Evolutionary conservation across 2,329 filamentous ascomycete genomes (phyloP), one percentile per base, ranked within the genome.

Genomic region (Beauveria caledonica): DNA sequence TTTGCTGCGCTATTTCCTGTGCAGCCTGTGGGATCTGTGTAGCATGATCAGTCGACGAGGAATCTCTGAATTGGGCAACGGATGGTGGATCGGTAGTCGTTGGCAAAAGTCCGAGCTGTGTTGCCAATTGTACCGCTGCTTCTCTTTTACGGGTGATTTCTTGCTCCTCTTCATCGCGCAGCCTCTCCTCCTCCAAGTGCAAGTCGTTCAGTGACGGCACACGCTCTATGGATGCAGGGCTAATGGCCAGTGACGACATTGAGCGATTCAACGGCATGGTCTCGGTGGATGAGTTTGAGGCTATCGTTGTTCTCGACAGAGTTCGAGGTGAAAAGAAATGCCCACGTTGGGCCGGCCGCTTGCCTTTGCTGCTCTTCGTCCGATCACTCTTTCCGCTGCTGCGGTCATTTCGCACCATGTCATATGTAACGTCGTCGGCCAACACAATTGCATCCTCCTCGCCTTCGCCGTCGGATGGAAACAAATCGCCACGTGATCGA

Each of bases 381-480:
- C 82, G 88, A 50, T 81, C 84, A n/a, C 69, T 70, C 54, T 63
- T 69, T 33, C 70, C 71, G 67, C 88, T 92, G 65, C 86, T 87
- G 50, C 83, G 81, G 68, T 91, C 91, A 65, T 88, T 85, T 57
- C 88, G 84, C 62, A 92, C 87, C 63, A 97, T 79, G 3, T 86
- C 85, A 71, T 96, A 86, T 3, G 92, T 90, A 67, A 97, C 95
- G 69, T 97, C 92, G 69, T 97, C 93, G 67, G 93, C 90, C 19
- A 97, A 76, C 13, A 92, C 90, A n/a, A 96, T 85, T 1, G 93
- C 93, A 73, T 97, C 93, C 71, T 96, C 92, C 64, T 95, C 91
- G 58, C 92, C 91, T 68, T 87, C 85, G 51, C 82, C 84, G 63
- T 96, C 92, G 67, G 92, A 96, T 0, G 91, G 91, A 66, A 97